Base-by-base conservation (phyloP, 1,284 basidiomycete species). In the Sutorius eximius region DNA sequence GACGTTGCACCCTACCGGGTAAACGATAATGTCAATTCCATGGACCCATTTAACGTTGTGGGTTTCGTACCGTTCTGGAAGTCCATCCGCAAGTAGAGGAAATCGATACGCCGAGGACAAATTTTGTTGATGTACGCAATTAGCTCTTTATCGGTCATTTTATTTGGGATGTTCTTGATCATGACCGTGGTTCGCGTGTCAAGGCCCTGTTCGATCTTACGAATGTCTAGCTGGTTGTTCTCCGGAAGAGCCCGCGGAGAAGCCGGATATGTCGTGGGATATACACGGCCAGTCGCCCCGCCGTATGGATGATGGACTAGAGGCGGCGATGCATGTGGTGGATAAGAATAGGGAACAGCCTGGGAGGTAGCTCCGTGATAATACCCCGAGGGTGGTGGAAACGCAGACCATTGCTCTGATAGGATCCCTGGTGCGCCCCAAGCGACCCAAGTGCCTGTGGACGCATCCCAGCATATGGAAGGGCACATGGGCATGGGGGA, bases 81-180 rank as follows among this genome's bases (percentile, higher is more conserved):
- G 71, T 92, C 91, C 82, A 91, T 89, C 61, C 91, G 77, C 57
- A 94, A 71, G 73, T 94, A 94, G 60, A 94, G 75, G 68, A 94
- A 93, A 70, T 93, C 91, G 57, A 90, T 87, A 55, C 77, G 79
- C 49, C 86, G 76, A 20, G 82, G 81, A 63, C 85, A 83, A 22
- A 90, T 87, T 53, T 80, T 78, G 38, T 75, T 78, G 60, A 93
- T 90, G 66, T 84, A 91, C 38, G 71, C 71, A 62, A 86, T 77
- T 60, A 93, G 70, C 60, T 92, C 89, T 64, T 76, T 78, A 69
- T 91, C 87, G 52, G 79, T 87, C 87, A 93, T 89, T 73, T 92
- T 92, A 72, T 93, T 93, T 2, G 91, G 91, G 43, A 94, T 89
- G 64, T 94, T 94, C 73, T 92, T 90, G 59, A 90, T 85, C 90